phyloP scores from a whole-genome alignment of 768 basidiomycete species.

The Agaricus sinodeliciosus region DNA sequence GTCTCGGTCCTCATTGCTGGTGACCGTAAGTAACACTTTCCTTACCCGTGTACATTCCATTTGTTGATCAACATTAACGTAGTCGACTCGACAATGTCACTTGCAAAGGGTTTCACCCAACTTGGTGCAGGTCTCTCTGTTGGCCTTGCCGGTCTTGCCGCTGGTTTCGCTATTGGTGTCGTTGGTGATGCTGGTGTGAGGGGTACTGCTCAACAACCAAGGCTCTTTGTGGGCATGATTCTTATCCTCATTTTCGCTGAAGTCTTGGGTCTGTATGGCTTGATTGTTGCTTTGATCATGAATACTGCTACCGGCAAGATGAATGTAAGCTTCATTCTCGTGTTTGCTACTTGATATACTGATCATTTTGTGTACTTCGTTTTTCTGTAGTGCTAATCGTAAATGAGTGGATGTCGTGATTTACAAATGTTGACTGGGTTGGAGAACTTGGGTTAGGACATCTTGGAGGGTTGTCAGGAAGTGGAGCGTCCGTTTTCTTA shows the following conservation, averaged over 20 bases:
- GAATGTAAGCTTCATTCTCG: conserved; percentile 17
- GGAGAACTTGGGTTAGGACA: not conserved
- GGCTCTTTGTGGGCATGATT: conserved; percentile 95
- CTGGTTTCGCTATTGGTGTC: conserved; percentile 97
- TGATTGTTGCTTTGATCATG: conserved; percentile 96
- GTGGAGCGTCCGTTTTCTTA: not conserved
- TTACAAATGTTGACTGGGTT: not conserved
- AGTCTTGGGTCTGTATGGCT: conserved; percentile 89
- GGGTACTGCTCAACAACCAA: conserved; percentile 94
- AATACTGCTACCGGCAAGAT: conserved; percentile 60
- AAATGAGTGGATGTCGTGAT: too few relatives aligned
- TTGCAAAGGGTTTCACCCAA: conserved; percentile 91
- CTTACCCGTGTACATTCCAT: not conserved
- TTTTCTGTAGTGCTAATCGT: too few relatives aligned
- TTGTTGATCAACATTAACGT: not conserved
- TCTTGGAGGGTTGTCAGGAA: not conserved
- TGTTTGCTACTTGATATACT: not conserved
- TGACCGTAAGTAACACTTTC: conserved; percentile 53
- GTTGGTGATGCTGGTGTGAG: conserved; percentile 98
- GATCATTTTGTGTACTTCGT: not conserved
- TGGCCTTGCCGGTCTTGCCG: conserved; percentile 91
- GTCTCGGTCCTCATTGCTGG: conserved; percentile 95
- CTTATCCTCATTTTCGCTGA: conserved; percentile 98
- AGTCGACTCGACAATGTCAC: conserved; percentile 78
- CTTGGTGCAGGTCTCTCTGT: conserved; percentile 92